Conservation (phyloP, 805 yeast genomes). For the Saccharomycopsis sp. region DNA sequence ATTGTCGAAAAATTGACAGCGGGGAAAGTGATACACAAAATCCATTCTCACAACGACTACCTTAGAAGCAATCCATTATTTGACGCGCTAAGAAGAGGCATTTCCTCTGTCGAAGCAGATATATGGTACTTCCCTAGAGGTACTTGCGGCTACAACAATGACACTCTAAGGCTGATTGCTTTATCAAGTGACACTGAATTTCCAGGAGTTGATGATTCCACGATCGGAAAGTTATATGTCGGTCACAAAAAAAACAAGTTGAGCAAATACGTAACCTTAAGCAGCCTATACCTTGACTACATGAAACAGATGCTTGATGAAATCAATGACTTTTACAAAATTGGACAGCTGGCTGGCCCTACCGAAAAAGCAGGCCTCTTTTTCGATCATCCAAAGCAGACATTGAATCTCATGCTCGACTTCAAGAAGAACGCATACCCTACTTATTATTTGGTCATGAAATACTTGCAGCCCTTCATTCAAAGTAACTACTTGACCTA, state of each 20-base stretch:
- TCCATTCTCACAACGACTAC: conserved; percentile 69
- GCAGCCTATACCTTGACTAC: conserved; percentile 46
- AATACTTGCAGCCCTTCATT: conserved; percentile 41
- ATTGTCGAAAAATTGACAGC: conserved; percentile 15
- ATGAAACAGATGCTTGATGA: conserved; percentile 40
- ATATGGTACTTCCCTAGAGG: conserved; percentile 37
- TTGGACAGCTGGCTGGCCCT: neutral
- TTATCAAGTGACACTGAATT: conserved; percentile 11
- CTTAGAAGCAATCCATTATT: conserved; percentile 51
- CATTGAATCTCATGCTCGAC: conserved; percentile 49
- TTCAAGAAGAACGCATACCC: conserved; percentile 35
- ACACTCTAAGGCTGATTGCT: conserved; percentile 9
- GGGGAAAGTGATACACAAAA: conserved; percentile 15
- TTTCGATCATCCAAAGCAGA: conserved; percentile 40
- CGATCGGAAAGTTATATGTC: conserved; percentile 42
- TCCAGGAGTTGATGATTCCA: conserved; percentile 21
- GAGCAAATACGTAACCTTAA: conserved; percentile 39
- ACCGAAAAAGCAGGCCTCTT: conserved; percentile 33
- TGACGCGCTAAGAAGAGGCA: conserved; percentile 48
- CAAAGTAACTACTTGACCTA: conserved; percentile 46
- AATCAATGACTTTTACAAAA: conserved; percentile 13
- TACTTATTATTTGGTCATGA: conserved; percentile 41
- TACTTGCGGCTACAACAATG: conserved; percentile 8
- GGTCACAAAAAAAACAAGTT: conserved; percentile 53
- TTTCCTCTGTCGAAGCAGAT: conserved; percentile 57